Conservation (phyloP, 2,329 filamentous ascomycete genomes). For the Fusarium mundagurra region DNA sequence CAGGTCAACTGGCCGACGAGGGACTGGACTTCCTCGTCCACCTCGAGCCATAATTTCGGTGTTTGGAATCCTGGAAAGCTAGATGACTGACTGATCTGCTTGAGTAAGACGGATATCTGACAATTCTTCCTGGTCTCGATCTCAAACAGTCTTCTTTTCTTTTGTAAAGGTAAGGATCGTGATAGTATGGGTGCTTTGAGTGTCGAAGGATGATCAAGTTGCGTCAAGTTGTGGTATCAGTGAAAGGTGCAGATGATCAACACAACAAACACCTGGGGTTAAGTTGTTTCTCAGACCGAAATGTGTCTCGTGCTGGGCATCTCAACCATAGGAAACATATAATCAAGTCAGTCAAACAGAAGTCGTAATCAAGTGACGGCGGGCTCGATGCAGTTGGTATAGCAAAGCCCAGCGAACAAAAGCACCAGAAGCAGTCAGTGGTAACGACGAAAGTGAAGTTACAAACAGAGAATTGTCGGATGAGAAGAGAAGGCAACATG, state of each 20-base stretch:
- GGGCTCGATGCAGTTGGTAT: conserved; percentile 7
- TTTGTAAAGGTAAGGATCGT: background rate
- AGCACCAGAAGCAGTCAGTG: background rate
- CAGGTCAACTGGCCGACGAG: conserved; percentile 61
- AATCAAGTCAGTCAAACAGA: background rate
- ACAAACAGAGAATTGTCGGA: conserved; percentile 1
- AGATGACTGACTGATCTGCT: background rate
- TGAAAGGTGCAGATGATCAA: background rate
- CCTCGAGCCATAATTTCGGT: conserved; percentile 52
- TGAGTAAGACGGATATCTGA: background rate
- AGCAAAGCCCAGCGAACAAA: conserved; percentile 8
- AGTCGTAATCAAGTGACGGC: conserved; percentile 25
- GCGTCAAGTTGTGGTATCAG: background rate
- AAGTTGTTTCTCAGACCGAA: conserved; percentile 1
- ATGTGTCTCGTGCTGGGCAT: conserved; percentile 2
- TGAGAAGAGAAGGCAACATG: background rate
- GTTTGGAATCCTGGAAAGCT: background rate
- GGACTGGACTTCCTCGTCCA: conserved; percentile 47
- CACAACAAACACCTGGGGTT: background rate
- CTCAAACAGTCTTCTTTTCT: background rate
- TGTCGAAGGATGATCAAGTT: background rate
- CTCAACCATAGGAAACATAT: conserved; percentile 2
- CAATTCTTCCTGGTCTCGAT: background rate
- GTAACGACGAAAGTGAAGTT: background rate
- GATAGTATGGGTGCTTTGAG: background rate